Conservation (phyloP, 805 yeast species). For the Peterozyma toletana region DNA sequence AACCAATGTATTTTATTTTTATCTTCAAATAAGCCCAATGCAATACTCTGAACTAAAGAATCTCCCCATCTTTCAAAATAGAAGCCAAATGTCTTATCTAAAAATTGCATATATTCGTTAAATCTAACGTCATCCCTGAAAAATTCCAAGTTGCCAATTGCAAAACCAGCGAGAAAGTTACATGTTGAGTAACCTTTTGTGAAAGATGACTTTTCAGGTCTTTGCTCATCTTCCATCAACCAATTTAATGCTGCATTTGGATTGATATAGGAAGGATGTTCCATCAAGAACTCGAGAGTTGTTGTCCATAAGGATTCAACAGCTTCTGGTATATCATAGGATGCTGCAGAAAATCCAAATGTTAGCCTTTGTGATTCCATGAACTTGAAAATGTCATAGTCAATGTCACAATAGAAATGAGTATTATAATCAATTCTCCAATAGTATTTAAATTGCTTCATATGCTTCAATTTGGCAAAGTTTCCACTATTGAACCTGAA, state of each 20-base stretch:
- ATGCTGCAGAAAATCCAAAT: slow-evolving; percentile 65
- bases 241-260: slow-evolving; percentile 48
- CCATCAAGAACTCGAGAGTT: slow-evolving; percentile 50
- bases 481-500: slow-evolving; percentile 68
- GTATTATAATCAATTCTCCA: slow-evolving; percentile 83
- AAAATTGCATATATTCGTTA: slow-evolving; percentile 43
- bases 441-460: slow-evolving; percentile 57
- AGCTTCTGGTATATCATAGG: slow-evolving; percentile 66
- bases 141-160: slow-evolving; percentile 79
- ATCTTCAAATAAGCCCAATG: slow-evolving; percentile 65
- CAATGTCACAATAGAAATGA: slow-evolving; percentile 56
- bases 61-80: slow-evolving; percentile 94
- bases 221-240: slow-evolving; percentile 42
- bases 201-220: slow-evolving; percentile 32
- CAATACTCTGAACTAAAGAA: slow-evolving; percentile 83
- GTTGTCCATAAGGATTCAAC: slow-evolving; percentile 62
- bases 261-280: slow-evolving; percentile 51
- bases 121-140: slow-evolving; percentile 45
- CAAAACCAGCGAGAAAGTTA: slow-evolving; percentile 90
- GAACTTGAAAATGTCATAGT: slow-evolving; percentile 73
- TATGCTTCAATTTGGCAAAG: slow-evolving; percentile 57
- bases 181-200: slow-evolving; percentile 50
- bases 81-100: slow-evolving; percentile 72
- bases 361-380: slow-evolving; percentile 59
- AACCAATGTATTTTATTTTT: slow-evolving; percentile 75